These are phyloP conservation scores for Inga leiocalycina DNA, from an alignment of 306 rosid genomes.

Conservation along the genomic window DNA sequence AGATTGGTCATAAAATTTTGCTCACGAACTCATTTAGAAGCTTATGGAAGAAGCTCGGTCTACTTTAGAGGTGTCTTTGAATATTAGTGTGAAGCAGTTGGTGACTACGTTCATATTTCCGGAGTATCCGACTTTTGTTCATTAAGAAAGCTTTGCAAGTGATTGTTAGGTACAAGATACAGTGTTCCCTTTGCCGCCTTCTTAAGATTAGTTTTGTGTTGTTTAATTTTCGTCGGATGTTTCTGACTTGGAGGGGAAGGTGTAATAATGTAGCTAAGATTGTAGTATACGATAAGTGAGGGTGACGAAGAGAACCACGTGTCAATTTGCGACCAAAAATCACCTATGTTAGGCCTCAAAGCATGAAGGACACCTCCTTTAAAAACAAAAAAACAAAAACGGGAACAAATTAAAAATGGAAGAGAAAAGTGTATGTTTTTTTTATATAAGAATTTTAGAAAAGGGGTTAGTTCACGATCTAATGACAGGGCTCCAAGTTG, in stretches of 20 bases:
- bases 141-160: not conserved
- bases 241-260: not conserved
- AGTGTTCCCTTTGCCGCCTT: slow-evolving; percentile 11
- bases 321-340: not conserved
- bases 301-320: not conserved
- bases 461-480: too few species aligned
- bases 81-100: not conserved
- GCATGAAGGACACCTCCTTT: too few species aligned
- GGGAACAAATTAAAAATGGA: not conserved
- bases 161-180: not conserved
- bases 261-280: not conserved
- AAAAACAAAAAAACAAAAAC: too few species aligned
- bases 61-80: not conserved
- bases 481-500: too few species aligned
- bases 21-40: not conserved
- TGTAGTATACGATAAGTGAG: not conserved
- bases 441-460: too few species aligned
- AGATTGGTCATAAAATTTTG: not conserved
- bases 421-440: not conserved
- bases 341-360: not conserved
- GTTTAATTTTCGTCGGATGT: not conserved
- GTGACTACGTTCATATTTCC: not conserved
- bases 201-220: not conserved
- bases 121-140: not conserved
- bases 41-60: not conserved